These are phyloP conservation scores for Moesziomyces parantarcticus DNA, from an alignment of 1,284 basidiomycete species.

Conservation along the genomic window DNA sequence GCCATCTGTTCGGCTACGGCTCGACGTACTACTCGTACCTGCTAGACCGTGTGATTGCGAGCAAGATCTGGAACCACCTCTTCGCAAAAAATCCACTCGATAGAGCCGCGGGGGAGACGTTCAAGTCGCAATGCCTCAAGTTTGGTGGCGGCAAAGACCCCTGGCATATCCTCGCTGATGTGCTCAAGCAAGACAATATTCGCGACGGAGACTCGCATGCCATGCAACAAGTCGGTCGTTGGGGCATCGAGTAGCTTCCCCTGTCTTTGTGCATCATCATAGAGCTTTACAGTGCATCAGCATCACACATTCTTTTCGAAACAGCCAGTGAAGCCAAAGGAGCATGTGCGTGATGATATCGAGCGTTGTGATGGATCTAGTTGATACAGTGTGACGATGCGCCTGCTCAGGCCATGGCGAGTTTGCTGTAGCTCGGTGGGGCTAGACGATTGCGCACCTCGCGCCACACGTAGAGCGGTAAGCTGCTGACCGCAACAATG, in stretches of 20 bases:
- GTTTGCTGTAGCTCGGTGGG: constrained; percentile 93
- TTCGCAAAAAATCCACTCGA: constrained; percentile 72
- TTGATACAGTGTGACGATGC: too few relatives aligned
- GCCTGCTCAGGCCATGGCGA: constrained; percentile 53
- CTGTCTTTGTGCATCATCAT: background rate
- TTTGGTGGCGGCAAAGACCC: constrained; percentile 92
- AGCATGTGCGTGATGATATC: background rate
- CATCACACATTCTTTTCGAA: too few relatives aligned
- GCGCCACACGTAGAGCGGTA: constrained; percentile 92
- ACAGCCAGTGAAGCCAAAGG: too few relatives aligned
- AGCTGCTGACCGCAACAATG: constrained; percentile 88
- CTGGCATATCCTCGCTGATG: constrained; percentile 87
- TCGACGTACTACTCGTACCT: constrained; percentile 98
- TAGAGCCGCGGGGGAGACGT: constrained; percentile 76
- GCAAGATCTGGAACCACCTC: constrained; percentile 82
- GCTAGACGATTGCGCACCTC: constrained; percentile 84
- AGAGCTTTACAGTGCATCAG: background rate
- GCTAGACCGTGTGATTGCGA: constrained; percentile 94
- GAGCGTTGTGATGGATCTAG: background rate
- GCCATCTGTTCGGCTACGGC: constrained; percentile 94
- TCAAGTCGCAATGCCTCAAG: constrained; percentile 79
- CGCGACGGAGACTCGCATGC: constrained; percentile 74
- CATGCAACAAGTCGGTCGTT: constrained; percentile 83
- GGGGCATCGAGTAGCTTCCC: constrained; percentile 41
- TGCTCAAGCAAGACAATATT: constrained; percentile 70